Evolutionary conservation across 2,329 filamentous ascomycete genomes (phyloP), one percentile per base, ranked within the genome.

Genomic region (Claviceps digitariae): DNA sequence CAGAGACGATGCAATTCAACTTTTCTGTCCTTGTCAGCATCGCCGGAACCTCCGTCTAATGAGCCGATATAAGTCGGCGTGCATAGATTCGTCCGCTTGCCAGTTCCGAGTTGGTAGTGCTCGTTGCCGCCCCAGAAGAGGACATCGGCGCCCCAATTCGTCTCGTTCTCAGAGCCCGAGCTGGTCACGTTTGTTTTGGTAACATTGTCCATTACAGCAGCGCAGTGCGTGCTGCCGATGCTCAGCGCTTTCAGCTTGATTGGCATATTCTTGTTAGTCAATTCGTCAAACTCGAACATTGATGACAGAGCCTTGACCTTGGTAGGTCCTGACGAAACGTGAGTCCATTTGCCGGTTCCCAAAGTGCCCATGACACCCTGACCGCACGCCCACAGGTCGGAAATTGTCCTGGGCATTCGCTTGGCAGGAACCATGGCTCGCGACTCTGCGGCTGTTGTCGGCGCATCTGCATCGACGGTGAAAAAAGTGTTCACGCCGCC

Each of bases 51-150:
- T 13, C 74, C 69, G 57, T 95, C 89, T 44, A 91, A 68, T 15
- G 88, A 85, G 34, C 82, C 80, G 52, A 96, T 89, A 64, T 95
- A 91, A 1, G 77, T 75, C 1, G 93, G 93, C 13, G 77, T 75
- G 51, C 81, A 79, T 10, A 86, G 64, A 63, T 97, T 97, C 62
- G 81, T 93, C 57, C 91, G 74, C 73, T 86, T 94, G 29, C 93
- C 90, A 0, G 86, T 96, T 13, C 93, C 93, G 27, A 98, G 79
- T 69, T 98, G 93, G 67, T 86, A 96, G 65, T 84, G 81, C 71
- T 97, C 90, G 63, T 97, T 98, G 52, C 89, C 89, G 57, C 93
- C 93, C 88, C 90, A 98, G 74, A 88, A 94, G 1, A 97, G 67
- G 31, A 90, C 83, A 65, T 97, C 93, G 4, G 86, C 82, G 49